Conservation (phyloP, 2,329 filamentous ascomycete species). For the Orbilia quercus region DNA sequence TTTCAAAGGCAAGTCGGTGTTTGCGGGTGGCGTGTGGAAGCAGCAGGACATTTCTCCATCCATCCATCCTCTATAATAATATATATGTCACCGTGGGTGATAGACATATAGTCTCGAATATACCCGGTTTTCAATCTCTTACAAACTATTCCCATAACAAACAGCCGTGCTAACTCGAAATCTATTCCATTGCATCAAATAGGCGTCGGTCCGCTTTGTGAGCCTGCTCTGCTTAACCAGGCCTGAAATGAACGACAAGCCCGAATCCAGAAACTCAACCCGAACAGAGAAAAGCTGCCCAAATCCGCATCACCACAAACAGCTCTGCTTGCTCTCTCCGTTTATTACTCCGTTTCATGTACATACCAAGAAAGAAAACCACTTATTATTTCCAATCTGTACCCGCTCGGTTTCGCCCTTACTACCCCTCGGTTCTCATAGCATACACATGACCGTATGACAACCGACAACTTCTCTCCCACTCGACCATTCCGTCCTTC, state of each 20-base stretch:
- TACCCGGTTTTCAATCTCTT: no score
- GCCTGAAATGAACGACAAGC: slow-evolving; percentile 40
- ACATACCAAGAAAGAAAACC: slow-evolving; percentile 24
- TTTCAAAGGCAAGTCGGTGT: background rate
- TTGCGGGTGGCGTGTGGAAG: slow-evolving; percentile 15
- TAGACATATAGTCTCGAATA: no score
- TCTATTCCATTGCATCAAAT: slow-evolving; percentile 16
- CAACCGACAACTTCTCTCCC: slow-evolving; percentile 35
- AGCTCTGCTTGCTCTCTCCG: slow-evolving; percentile 12
- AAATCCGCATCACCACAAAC: slow-evolving; percentile 25
- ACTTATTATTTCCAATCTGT: slow-evolving; percentile 29
- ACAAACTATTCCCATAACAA: background rate
- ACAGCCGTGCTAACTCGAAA: slow-evolving; percentile 9
- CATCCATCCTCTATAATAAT: slow-evolving; percentile 22
- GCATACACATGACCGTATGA: slow-evolving; percentile 44
- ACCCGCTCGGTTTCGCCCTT: background rate
- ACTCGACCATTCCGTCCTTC: slow-evolving; percentile 18
- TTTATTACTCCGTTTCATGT: slow-evolving; percentile 23
- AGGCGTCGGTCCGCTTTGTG: slow-evolving; percentile 8
- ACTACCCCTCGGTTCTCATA: background rate
- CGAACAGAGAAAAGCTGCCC: slow-evolving; percentile 25
- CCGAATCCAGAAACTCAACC: slow-evolving; percentile 53
- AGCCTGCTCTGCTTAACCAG: slow-evolving; percentile 18
- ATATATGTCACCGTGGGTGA: background rate
- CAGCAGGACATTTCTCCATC: background rate